Conservation (phyloP, 257 asterid genomes). For the Solanum pinnatisectum region DNA sequence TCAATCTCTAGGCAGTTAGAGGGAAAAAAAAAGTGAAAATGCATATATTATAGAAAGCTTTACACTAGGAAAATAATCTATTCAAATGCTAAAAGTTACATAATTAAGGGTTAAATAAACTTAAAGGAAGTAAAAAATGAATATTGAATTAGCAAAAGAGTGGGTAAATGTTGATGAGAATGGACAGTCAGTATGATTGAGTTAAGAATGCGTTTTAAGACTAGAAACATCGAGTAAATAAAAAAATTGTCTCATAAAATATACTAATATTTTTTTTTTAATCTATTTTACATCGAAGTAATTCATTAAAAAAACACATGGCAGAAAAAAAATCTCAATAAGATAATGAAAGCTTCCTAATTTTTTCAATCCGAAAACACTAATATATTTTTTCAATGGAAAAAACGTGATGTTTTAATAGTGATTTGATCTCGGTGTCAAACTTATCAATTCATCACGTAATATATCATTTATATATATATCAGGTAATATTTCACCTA, state of each 20-base stretch:
- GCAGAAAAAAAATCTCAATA: background rate
- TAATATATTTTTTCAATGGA: too few relatives aligned
- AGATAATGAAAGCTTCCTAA: too few relatives aligned
- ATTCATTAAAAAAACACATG: too few relatives aligned
- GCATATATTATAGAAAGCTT: background rate
- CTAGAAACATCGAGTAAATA: too few relatives aligned
- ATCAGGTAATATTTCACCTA: background rate
- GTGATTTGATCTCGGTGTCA: background rate
- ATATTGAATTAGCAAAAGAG: background rate
- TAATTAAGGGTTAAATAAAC: background rate
- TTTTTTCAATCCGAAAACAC: too few relatives aligned
- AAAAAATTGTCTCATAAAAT: too few relatives aligned
- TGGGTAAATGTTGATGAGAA: background rate
- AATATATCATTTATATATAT: background rate
- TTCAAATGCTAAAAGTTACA: background rate
- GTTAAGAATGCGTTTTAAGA: background rate
- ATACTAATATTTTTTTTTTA: too few relatives aligned
- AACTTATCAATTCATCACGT: background rate
- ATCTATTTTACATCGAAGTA: too few relatives aligned
- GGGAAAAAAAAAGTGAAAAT: background rate
- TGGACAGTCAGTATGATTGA: too few relatives aligned
- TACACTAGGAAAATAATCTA: background rate
- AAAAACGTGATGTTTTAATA: background rate
- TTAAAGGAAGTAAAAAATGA: background rate
- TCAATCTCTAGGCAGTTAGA: background rate